Evolutionary conservation across 2,329 filamentous ascomycete genomes (phyloP).

Genomic region (Colletotrichum gigasporum): DNA sequence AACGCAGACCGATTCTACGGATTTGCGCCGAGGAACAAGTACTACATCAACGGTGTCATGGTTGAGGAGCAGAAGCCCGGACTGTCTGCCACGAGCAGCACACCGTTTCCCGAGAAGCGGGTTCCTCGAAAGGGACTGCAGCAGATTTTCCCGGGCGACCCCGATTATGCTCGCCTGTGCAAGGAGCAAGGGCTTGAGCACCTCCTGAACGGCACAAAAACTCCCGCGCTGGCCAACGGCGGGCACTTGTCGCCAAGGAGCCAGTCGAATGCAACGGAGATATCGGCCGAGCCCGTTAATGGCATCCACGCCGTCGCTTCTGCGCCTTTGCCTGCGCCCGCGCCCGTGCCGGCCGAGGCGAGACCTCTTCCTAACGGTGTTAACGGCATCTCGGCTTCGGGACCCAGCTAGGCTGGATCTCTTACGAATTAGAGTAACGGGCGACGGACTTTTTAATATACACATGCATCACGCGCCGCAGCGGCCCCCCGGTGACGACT

Average conservation of each 20-base stretch:
- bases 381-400: constrained; percentile 23
- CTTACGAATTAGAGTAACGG: constrained; percentile 24
- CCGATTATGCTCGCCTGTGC: constrained; percentile 65
- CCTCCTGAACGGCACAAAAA: constrained; percentile 57
- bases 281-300: constrained; percentile 16
- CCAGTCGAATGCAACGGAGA: constrained; percentile 35
- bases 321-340: neutral
- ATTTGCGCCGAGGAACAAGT: constrained; percentile 66
- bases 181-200: constrained; percentile 66
- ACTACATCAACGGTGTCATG: constrained; percentile 66
- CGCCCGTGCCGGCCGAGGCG: neutral
- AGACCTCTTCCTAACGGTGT: constrained; percentile 19
- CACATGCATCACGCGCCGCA: constrained; percentile 9
- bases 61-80: constrained; percentile 61
- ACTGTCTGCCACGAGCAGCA: constrained; percentile 57
- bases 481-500: neutral
- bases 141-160: constrained; percentile 63
- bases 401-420: constrained; percentile 18
- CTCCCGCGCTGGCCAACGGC: constrained; percentile 56
- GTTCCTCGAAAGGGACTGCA: constrained; percentile 65
- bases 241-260: constrained; percentile 57
- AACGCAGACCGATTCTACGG: constrained; percentile 59
- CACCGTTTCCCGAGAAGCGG: constrained; percentile 63
- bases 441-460: constrained; percentile 23
- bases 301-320: constrained; percentile 1